Conservation (phyloP, 1,284 basidiomycete species). For the Salmacisia buchloeana region DNA sequence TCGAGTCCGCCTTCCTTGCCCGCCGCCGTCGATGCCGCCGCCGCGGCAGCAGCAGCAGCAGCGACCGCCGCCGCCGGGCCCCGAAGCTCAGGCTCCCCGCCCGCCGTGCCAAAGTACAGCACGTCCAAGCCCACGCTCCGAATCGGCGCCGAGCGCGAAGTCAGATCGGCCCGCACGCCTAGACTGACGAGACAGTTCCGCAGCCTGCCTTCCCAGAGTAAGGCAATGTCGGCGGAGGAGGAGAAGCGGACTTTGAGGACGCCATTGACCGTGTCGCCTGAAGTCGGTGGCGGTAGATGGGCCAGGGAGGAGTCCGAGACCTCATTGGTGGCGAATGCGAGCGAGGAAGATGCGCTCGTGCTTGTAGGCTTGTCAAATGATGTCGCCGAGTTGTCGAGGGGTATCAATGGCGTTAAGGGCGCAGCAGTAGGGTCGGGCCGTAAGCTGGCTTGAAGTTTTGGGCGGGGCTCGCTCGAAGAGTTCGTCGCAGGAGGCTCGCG, state of each 20-base stretch:
- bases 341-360: not conserved
- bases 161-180: constrained; percentile 79
- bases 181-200: constrained; percentile 80
- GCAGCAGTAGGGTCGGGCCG: not conserved
- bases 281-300: not conserved
- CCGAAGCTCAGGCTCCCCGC: constrained; percentile 8
- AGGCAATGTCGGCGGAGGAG: constrained; percentile 66
- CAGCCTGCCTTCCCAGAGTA: constrained; percentile 91
- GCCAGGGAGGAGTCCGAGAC: not conserved
- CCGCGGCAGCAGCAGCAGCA: too few species aligned
- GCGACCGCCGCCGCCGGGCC: too few species aligned
- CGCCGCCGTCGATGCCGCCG: too few species aligned
- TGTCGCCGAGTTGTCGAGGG: too few species aligned
- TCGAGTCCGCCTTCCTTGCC: too few species aligned
- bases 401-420: not conserved
- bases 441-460: not conserved
- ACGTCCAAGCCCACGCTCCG: constrained; percentile 81
- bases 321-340: not conserved
- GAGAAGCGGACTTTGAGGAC: constrained; percentile 84
- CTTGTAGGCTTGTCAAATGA: too few species aligned
- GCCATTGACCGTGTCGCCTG: constrained; percentile 63
- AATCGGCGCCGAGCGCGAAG: constrained; percentile 71
- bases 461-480: not conserved
- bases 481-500: not conserved
- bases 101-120: constrained; percentile 64